Base-by-base conservation (phyloP, 805 yeast species). In the Yarrowia bubula region DNA sequence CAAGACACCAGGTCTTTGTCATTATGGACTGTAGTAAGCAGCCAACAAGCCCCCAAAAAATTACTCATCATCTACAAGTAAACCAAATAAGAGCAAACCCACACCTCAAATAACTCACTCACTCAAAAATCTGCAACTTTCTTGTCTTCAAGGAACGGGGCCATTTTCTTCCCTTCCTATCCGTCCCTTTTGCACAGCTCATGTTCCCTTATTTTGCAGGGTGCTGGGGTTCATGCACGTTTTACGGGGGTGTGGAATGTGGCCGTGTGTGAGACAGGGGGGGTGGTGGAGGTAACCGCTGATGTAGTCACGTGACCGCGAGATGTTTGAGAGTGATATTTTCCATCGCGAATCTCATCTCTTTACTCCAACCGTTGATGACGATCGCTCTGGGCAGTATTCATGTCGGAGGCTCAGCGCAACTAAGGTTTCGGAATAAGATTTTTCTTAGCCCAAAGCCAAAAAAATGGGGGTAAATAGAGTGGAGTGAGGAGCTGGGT, bases 221-320 rank as follows among this genome's bases (percentile, higher is more conserved):
- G 38, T 35, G 38, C 13, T 28, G 41, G 55, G 55, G 41, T 48
- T 48, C 41, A 48, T 48, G 55, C 55, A 48, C 55, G 31, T 18
- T 35, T 15, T 48, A 33, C 41, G 55, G 55, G 55, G 55, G 55
- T 17, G 13, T 15, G 55, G 55, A 48, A 48, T 48, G 55, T 35
- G 13, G 41, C 13, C 28, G 28, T 22, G 28, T 22, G 28, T 22
- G 28, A 22, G 28, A 22, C 28, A 22, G 28, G 28, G 5, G 28
- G 5, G 28, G 28, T 22, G 5, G 28, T 22, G 5, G 28, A 22
- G 28, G 28, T 22, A 22, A 22, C 5, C 3, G 28, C 28, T 22
- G 28, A 22, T 22, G 28, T 22, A 22, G 28, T 22, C 28, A 22
- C 28, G 28, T 22, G 28, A 22, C 28, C 28, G n/a, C 13, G 35